Base-by-base conservation (phyloP, 2,329 filamentous ascomycete genomes). In the Pestalotiopsis sp. region DNA sequence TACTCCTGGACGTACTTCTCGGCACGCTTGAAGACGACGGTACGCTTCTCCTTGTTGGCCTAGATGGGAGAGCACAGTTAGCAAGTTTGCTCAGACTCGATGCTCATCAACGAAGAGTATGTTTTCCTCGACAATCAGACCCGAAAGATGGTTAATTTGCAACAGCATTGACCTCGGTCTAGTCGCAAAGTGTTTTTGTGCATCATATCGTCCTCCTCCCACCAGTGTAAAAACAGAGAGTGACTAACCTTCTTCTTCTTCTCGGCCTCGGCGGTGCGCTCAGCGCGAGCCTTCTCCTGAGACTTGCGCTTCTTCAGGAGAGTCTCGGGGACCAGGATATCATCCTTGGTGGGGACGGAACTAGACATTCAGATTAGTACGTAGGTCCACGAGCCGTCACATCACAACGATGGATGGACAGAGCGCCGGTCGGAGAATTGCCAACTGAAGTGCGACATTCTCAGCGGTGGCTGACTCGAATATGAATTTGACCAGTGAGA, bases 241-340 rank as follows among this genome's bases (percentile, higher is more conserved):
- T n/a, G 73, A 90, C 94, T 84, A 84, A 98, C 96, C 89, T 94
- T 89, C 89, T 96, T 96, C 85, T 91, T 93, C 89, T 97, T 93
- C 85, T 94, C 89, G 76, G 90, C 84, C 80, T 93, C 93, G 75
- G 92, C 89, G 77, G 89, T 85, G 83, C 91, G 92, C 86, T 95
- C 93, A 84, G 96, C 95, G 84, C 95, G 93, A 84, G 95, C 94
- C 91, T 98, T 97, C 91, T 99, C 96, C 88, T 98, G 95, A 85
- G 91, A 94, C 94, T 99, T 99, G 89, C 96, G 94, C 94, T 99
- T 99, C 93, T 99, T 99, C 85, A 99, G 91, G 81, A 99, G 94
- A 80, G 96, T 99, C 94, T 99, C 96, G 78, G 96, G 96, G 83
- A 98, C 94, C 84, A 98, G 89, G 84, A 99, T 91, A 85, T 98